These are phyloP conservation scores for Claviceps fusiformis DNA, from an alignment of 2,329 filamentous ascomycete genomes.

Conservation along the genomic window DNA sequence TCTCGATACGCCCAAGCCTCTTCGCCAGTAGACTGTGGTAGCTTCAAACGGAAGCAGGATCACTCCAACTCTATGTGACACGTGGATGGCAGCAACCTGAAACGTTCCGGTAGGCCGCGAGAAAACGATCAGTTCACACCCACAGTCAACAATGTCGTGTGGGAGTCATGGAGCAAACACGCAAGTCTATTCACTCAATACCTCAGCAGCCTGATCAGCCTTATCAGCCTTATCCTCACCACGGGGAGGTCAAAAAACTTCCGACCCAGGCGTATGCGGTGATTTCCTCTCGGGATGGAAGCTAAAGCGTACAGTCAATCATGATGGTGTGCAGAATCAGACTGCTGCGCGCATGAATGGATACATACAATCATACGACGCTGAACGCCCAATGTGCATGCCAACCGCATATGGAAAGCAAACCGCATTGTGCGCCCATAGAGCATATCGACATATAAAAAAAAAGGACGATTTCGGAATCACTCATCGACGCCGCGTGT, in stretches of 20 bases:
- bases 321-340: neutral
- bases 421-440: neutral
- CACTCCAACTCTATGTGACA: neutral
- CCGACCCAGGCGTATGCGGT: neutral
- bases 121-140: neutral
- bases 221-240: too few relatives aligned
- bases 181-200: neutral
- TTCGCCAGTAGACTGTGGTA: neutral
- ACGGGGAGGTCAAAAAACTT: neutral
- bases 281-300: neutral
- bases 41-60: neutral
- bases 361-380: neutral
- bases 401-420: neutral
- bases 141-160: neutral
- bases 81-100: neutral
- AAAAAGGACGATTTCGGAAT: neutral
- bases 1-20: neutral
- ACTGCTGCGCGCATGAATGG: neutral
- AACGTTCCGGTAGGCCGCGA: neutral
- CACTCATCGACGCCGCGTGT: neutral
- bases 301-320: neutral
- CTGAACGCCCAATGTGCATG: neutral
- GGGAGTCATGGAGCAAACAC: neutral
- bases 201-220: neutral
- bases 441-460: neutral